A percentile compares a stretch with the other conserved stretches of the same genome.
These are phyloP conservation scores for Gloeopeniophorella convolvens DNA, from an alignment of 768 basidiomycete species.

Conservation along the genomic window DNA sequence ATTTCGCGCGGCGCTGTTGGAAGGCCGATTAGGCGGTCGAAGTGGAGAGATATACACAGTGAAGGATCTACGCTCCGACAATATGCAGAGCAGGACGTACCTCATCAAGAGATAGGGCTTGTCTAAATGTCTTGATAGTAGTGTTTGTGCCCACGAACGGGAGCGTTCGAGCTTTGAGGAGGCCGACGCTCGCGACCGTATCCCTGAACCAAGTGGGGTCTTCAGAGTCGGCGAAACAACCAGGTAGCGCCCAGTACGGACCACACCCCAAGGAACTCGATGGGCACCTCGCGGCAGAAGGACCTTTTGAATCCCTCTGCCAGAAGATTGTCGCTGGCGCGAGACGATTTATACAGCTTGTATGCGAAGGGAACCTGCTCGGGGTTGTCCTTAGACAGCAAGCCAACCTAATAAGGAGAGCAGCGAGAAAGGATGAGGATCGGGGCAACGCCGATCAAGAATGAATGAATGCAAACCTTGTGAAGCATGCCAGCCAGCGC, in stretches of 20 bases:
- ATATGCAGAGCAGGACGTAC: conserved; percentile 31
- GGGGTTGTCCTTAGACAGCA: conserved; percentile 59
- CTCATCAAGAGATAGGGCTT: conserved; percentile 74
- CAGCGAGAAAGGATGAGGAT: background rate
- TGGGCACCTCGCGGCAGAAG: conserved; percentile 56
- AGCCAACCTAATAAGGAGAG: conserved; percentile 48
- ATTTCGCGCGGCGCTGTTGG: conserved; percentile 56
- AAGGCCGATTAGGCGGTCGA: background rate
- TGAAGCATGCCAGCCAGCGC: conserved; percentile 72
- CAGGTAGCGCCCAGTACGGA: conserved; percentile 25
- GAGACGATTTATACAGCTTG: conserved; percentile 56
- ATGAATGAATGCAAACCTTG: conserved; percentile 39
- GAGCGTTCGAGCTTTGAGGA: conserved; percentile 48
- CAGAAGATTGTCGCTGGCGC: conserved; percentile 37
- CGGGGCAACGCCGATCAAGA: background rate
- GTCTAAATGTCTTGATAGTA: conserved; percentile 64
- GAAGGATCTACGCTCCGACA: background rate
- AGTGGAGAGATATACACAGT: background rate
- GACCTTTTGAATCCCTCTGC: conserved; percentile 66
- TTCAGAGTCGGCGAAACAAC: background rate
- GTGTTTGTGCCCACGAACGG: conserved; percentile 64
- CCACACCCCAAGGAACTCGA: conserved; percentile 83
- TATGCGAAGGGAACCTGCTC: conserved; percentile 72
- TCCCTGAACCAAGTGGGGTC: conserved; percentile 42
- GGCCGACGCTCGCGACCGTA: conserved; percentile 70